Percentiles rank a stretch among this genome's conserved stretches.
phyloP scores from a whole-genome alignment of 345 rosid genomes.

The Moricandia arvensis region DNA sequence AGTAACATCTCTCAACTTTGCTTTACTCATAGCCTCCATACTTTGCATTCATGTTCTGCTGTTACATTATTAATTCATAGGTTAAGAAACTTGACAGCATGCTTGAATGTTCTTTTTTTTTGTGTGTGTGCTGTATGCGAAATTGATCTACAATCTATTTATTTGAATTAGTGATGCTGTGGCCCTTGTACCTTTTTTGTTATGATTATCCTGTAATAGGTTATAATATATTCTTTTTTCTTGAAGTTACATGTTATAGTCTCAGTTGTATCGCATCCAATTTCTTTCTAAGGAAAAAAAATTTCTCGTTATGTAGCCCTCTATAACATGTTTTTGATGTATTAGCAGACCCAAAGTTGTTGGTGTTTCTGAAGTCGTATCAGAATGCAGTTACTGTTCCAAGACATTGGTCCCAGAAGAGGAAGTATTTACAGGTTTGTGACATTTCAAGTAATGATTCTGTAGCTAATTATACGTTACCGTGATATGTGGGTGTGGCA shows the following conservation, averaged over 20 bases:
- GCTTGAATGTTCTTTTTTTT: too few species aligned
- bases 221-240: neutral
- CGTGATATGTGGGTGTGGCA: conserved; percentile 45
- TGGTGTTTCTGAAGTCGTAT: conserved; percentile 88
- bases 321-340: neutral
- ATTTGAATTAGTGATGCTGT: too few species aligned
- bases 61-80: too few species aligned
- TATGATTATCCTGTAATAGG: conserved; percentile 13
- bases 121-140: too few species aligned
- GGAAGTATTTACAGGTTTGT: conserved; percentile 98
- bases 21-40: too few species aligned
- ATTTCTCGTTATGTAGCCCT: neutral
- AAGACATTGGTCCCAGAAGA: conserved; percentile 98
- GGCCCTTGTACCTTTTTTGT: too few species aligned
- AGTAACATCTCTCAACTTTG: too few species aligned
- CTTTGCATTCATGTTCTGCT: too few species aligned
- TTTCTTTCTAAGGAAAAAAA: neutral
- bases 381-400: conserved; percentile 97
- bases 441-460: conserved; percentile 14
- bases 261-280: neutral
- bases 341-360: conserved; percentile 80
- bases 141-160: too few species aligned
- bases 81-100: too few species aligned
- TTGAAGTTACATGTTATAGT: neutral
- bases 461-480: conserved; percentile 36